Evolutionary conservation across 2,329 filamentous ascomycete genomes (phyloP).

Genomic region (Diaporthe sp.): DNA sequence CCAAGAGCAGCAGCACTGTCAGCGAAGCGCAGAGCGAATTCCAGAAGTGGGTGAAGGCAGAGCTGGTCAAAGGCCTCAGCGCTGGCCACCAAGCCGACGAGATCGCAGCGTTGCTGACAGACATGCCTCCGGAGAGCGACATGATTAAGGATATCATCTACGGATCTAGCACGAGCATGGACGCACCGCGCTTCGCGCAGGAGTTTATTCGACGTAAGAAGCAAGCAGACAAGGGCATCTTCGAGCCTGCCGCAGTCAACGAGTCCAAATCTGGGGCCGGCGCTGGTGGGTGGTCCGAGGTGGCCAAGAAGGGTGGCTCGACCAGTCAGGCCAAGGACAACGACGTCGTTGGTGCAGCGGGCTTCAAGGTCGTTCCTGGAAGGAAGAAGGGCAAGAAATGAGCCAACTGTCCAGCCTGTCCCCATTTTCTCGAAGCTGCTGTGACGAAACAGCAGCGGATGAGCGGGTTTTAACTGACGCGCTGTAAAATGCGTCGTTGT

Average conservation of each 20-base stretch:
- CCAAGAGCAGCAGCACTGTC: conserved; percentile 53
- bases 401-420: not conserved
- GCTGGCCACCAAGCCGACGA: conserved; percentile 74
- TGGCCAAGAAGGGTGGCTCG: conserved; percentile 88
- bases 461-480: not conserved
- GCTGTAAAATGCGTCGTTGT: not conserved
- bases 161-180: conserved; percentile 91
- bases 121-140: conserved; percentile 58
- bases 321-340: conserved; percentile 59
- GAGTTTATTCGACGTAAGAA: conserved; percentile 95
- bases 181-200: conserved; percentile 92
- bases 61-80: conserved; percentile 80
- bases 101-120: conserved; percentile 82
- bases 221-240: conserved; percentile 89
- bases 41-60: conserved; percentile 88
- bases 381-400: conserved; percentile 93
- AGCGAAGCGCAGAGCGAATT: conserved; percentile 86
- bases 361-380: conserved; percentile 90
- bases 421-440: not conserved
- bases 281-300: conserved; percentile 90
- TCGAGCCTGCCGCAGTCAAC: conserved; percentile 70
- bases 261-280: conserved; percentile 58
- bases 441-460: not conserved
- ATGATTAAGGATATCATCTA: conserved; percentile 77
- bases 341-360: conserved; percentile 55